These are phyloP conservation scores for Aegilops tauschii DNA, from an alignment of 176 grass and related monocot genomes.

Conservation along the genomic window DNA sequence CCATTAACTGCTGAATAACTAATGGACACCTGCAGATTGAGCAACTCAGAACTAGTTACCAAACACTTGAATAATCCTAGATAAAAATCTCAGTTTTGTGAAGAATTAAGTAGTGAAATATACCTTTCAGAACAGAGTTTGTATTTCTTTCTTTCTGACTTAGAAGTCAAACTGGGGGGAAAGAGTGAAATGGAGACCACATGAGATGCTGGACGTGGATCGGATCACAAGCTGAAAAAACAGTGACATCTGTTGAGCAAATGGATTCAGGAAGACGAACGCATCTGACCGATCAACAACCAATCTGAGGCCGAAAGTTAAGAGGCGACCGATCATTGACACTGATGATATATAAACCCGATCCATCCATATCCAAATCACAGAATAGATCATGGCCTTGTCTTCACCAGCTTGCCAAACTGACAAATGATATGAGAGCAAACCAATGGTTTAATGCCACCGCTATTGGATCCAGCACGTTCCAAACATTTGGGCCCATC, in stretches of 20 bases:
- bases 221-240: not conserved
- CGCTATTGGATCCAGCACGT: not conserved
- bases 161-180: not conserved
- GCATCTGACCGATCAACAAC: not conserved
- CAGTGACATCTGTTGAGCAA: not conserved
- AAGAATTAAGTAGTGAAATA: not conserved
- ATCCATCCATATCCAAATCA: not conserved
- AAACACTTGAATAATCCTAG: not conserved
- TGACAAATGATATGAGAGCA: not conserved
- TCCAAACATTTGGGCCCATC: constrained; percentile 26
- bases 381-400: not conserved
- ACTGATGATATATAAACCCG: not conserved
- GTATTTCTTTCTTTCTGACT: not conserved
- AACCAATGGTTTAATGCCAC: not conserved
- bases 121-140: not conserved
- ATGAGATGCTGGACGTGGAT: not conserved
- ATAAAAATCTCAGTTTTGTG: not conserved
- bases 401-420: not conserved
- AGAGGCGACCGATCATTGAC: not conserved
- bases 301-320: not conserved
- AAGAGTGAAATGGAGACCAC: too few relatives aligned
- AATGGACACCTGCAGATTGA: not conserved
- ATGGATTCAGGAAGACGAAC: not conserved
- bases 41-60: not conserved
- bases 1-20: not conserved